Base-by-base conservation (phyloP, 1,284 basidiomycete genomes). In the Rhodotorula sp. region DNA sequence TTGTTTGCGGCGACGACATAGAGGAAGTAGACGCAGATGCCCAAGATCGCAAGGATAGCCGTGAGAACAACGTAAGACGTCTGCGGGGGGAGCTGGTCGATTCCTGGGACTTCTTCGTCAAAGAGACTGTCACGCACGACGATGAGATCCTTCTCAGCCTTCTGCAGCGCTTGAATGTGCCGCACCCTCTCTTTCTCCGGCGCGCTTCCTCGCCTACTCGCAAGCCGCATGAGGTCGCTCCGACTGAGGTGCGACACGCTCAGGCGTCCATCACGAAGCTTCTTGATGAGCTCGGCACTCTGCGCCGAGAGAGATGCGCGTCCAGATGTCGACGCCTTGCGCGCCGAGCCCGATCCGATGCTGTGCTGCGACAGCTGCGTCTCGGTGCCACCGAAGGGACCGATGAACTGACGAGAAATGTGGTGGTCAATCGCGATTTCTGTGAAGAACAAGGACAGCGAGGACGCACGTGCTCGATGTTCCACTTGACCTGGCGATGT, bases 121-220 rank as follows among this genome's bases (percentile, higher is more conserved):
- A 23, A 46, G 16, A 58, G 41, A 19, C 25, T 34, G 41, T 17
- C 10, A 42, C 34, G 55, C 55, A 56, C 41, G 16, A 56, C 55
- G 55, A 56, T 34, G 9, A 56, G 55, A 16, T 67, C 65, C 52
- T 67, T 67, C 59, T 67, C 58, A 25, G 65, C 65, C 52, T 67
- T 55, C 34, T 55, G 54, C 14, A 55, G 54, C 5, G 17, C 27
- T 7, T 55, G 54, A 5, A 55, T 55, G 17, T 55, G 54, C 54
- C 27, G 54, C 27, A 55, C 54, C 9, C 54, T 25, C 25, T 55
- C 27, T 8, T 25, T 25, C 17, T 55, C 54, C 27, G 27, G 27
- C 54, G 25, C 27, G 34, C 34, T 34, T 1, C 34, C 27, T 12
- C 27, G 17, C 13, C 25, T 14, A 9, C 41, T 27, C 19, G 54